Base-by-base conservation (phyloP, 148 eudicot genomes). In the Chenopodium suecicum region DNA sequence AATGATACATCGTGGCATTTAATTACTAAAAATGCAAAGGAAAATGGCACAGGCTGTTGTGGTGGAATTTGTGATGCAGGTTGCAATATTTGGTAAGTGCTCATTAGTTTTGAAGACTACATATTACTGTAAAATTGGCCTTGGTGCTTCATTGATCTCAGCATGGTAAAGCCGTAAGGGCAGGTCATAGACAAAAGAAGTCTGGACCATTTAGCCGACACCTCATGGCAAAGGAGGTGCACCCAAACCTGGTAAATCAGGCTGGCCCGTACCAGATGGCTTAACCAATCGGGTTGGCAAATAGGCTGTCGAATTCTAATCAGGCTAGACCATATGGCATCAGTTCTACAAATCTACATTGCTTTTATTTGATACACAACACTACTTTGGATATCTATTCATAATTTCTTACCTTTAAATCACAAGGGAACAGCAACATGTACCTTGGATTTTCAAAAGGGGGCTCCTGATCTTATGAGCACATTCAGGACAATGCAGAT, bases 401-500 rank as follows among this genome's bases (percentile, higher is more conserved):
- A 1, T 17, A 60, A 3, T 60, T 60, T 60, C 64, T 16, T 16
- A 69, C 10, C 19, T 69, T 16, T 9, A 69, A 4, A 46, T 22
- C 16, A 19, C 7, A 72, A 56, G 23, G 3, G 17, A n/a, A 66
- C 29, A 52, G 60, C 27, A 54, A 14, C 3, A 70, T 29, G 31
- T 85, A 94, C 98, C 98, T 85, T 91, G 90, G 66, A 85, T 87
- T 87, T 84, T 90, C 60, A 93, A 56, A 32, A 94, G 95, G 64
- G 93, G 92, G 82, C 83, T 86, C 81, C 79, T 87, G 82, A 94
- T 92, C 68, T 87, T 91, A 67, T 78, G 77, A 41, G 94, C 97
- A 82, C 98, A 95, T 82, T 93, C 87, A 2, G 97, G 92, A 84
- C 98, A 93, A 54, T 95, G 98, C 73, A 94, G 82, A 85, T 90